Conservation (phyloP, 345 rosid species). For the Erucastrum elatum region DNA sequence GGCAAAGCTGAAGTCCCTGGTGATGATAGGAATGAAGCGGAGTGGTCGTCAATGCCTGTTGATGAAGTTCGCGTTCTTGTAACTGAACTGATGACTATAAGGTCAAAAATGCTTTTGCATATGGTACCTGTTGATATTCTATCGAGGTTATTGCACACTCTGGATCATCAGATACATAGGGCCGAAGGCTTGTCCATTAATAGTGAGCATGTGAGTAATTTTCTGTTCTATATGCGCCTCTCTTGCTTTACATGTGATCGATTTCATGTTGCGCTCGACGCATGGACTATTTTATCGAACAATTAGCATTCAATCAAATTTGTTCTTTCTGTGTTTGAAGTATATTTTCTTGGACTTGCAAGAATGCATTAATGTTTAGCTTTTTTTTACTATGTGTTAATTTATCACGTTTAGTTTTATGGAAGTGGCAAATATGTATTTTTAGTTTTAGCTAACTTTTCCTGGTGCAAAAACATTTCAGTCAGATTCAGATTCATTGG, state of each 20-base stretch:
- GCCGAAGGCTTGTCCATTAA: constrained; percentile 88
- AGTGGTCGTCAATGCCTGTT: constrained; percentile 73
- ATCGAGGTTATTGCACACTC: constrained; percentile 63
- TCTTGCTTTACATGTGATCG: constrained; percentile 7
- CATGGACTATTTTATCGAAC: constrained; percentile 6
- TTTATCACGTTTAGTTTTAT: constrained; percentile 4
- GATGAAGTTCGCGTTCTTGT: constrained; percentile 73
- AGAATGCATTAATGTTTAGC: neutral
- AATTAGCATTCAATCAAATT: constrained; percentile 1
- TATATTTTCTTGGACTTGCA: constrained; percentile 20
- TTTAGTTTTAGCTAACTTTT: constrained; percentile 24
- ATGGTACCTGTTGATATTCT: constrained; percentile 83
- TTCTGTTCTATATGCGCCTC: neutral
- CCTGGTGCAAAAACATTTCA: constrained; percentile 42
- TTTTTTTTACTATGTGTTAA: neutral
- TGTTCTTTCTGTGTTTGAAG: constrained; percentile 1
- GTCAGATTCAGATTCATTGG: constrained; percentile 76
- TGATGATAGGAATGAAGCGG: constrained; percentile 89
- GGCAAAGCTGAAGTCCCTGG: constrained; percentile 73
- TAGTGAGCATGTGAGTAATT: constrained; percentile 68
- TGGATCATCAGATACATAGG: constrained; percentile 96
- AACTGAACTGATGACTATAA: constrained; percentile 71
- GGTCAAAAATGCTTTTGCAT: constrained; percentile 84
- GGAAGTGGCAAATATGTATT: neutral
- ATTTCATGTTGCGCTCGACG: constrained; percentile 17